A percentile compares a stretch with the other conserved stretches of the same genome.
Conservation (phyloP, 2,329 filamentous ascomycete species). For the Fusarium metavorans region DNA sequence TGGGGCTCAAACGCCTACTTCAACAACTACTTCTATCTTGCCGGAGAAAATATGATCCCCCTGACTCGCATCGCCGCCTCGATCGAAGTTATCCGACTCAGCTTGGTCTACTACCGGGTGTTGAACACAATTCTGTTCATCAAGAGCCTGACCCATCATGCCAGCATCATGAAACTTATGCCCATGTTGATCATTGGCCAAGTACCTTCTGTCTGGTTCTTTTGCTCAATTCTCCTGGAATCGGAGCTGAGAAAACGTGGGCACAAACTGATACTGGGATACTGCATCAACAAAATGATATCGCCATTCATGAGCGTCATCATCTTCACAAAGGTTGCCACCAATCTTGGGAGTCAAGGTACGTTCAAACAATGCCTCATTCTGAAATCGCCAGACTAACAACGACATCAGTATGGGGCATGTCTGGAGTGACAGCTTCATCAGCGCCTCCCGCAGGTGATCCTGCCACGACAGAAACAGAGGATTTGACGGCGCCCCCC, state of each 20-base stretch:
- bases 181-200: conserved; percentile 36
- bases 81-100: conserved; percentile 48
- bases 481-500: not conserved
- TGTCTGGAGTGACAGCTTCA: conserved; percentile 39
- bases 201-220: conserved; percentile 33
- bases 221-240: conserved; percentile 32
- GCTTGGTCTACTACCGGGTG: conserved; percentile 50
- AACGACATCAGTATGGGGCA: conserved; percentile 29
- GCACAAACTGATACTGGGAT: conserved; percentile 34
- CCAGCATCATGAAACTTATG: conserved; percentile 24
- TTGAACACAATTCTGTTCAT: conserved; percentile 49
- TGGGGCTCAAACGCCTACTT: conserved; percentile 53
- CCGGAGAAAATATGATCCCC: conserved; percentile 54
- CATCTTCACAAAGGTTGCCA: conserved; percentile 42
- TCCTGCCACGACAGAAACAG: not conserved
- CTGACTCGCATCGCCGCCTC: conserved; percentile 47
- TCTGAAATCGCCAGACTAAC: not conserved
- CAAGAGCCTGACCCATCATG: conserved; percentile 5
- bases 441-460: conserved; percentile 14
- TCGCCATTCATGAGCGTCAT: conserved; percentile 37
- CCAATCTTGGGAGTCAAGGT: conserved; percentile 37
- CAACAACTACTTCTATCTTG: conserved; percentile 51
- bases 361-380: not conserved
- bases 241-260: conserved; percentile 24
- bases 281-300: conserved; percentile 35